A percentile compares a stretch with the other conserved stretches of the same genome.
Conservation (phyloP, 225 moss, liverwort and hornwort genomes). For the Pseudisothecium myosuroides region DNA sequence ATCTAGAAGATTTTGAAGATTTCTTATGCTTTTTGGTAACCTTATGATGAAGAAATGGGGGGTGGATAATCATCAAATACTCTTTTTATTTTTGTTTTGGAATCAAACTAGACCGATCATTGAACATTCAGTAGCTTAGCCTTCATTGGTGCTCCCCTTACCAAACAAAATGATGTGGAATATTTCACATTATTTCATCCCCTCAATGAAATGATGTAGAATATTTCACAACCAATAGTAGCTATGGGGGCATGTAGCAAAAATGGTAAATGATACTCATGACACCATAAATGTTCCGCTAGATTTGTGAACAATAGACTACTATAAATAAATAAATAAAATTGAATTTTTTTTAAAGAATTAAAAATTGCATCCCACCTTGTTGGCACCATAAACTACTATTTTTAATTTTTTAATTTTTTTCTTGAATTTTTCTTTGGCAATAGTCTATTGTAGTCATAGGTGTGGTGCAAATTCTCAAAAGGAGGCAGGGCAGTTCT, state of each 20-base stretch:
- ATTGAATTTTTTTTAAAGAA: no score
- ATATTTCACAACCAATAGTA: background rate
- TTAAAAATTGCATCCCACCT: background rate
- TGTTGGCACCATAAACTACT: accelerated
- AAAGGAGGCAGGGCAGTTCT: accelerated
- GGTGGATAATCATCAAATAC: background rate
- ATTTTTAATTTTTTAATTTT: no score
- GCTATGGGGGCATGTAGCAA: accelerated
- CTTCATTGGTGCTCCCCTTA: background rate
- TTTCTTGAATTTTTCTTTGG: no score
- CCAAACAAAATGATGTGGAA: background rate
- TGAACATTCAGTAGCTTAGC: no score
- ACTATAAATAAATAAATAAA: no score
- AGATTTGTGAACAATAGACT: accelerated
- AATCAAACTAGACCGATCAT: background rate
- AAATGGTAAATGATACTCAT: background rate
- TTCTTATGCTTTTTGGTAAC: background rate
- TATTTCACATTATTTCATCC: background rate
- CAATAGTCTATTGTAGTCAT: accelerated
- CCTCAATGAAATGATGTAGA: background rate
- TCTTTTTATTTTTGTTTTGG: background rate
- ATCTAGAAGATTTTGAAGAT: background rate
- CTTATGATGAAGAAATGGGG: background rate
- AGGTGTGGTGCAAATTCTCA: no score
- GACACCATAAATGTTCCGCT: background rate